These are phyloP conservation scores for Phytophthora hybrid DNA, from an alignment of 352 stramenopile species.

Conservation along the genomic window DNA sequence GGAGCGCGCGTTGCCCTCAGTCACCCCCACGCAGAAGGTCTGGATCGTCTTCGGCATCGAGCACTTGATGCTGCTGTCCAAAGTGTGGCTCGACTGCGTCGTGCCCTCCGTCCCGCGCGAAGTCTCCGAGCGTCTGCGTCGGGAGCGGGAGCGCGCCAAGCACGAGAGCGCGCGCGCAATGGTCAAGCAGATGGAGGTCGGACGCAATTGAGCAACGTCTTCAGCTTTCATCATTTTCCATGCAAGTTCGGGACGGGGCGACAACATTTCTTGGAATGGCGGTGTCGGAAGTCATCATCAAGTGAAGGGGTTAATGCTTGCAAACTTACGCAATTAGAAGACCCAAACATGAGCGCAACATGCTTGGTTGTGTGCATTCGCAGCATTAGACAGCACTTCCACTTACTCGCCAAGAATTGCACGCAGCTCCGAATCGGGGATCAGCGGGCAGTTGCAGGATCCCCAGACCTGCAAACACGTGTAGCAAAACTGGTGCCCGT, in stretches of 20 bases:
- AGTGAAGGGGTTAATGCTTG: no score
- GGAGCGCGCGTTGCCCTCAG: constrained; percentile 51
- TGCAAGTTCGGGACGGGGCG: neutral
- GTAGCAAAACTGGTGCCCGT: constrained; percentile 83
- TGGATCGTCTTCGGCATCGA: constrained; percentile 85
- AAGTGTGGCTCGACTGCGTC: constrained; percentile 71
- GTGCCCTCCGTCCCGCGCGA: constrained; percentile 65
- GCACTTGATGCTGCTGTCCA: constrained; percentile 68
- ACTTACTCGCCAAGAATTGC: constrained; percentile 62
- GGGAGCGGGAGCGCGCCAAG: constrained; percentile 76
- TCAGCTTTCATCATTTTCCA: constrained; percentile 12
- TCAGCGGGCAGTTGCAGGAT: constrained; percentile 63
- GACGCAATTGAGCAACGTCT: neutral
- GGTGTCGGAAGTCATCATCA: neutral
- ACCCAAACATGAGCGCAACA: neutral
- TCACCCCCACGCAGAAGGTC: constrained; percentile 62
- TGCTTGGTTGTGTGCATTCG: neutral
- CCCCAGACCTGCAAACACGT: constrained; percentile 66
- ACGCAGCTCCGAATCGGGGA: constrained; percentile 61
- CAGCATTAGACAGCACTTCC: neutral
- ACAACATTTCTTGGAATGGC: neutral
- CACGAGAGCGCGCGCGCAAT: constrained; percentile 74
- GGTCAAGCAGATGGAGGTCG: constrained; percentile 36
- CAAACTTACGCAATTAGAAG: no score
- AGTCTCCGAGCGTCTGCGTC: constrained; percentile 56